phyloP scores from a whole-genome alignment of 139 green algal genomes.

The Chara braunii region DNA sequence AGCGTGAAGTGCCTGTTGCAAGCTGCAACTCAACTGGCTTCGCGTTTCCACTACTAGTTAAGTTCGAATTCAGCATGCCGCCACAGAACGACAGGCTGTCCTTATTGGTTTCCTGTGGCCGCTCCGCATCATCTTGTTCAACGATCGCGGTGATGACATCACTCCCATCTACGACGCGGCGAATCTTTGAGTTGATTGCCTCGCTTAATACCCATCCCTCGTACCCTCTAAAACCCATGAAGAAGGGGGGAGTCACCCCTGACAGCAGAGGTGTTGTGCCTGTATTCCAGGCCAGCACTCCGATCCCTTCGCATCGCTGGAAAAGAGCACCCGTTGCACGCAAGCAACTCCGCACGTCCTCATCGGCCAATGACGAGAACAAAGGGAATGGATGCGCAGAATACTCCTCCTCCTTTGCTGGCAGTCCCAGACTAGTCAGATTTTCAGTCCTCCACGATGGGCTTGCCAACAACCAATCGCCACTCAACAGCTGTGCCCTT shows the following conservation, averaged over 20 bases:
- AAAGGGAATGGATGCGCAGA: no score
- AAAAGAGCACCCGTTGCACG: no score
- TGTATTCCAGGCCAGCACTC: slow-evolving; percentile 9
- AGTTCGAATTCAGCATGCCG: background rate
- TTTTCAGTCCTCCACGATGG: no score
- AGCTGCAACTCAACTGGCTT: no score
- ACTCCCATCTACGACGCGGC: slow-evolving; percentile 17
- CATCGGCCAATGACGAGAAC: no score
- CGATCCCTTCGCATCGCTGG: background rate
- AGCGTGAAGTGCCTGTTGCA: no score
- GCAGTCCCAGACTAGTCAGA: no score
- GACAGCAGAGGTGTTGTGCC: background rate
- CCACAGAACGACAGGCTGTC: background rate
- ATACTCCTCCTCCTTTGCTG: no score
- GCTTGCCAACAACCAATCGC: slow-evolving; percentile 5
- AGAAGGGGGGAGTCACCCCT: slow-evolving; percentile 17
- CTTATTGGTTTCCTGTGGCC: background rate
- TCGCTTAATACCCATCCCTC: slow-evolving; percentile 12
- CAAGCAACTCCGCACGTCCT: no score
- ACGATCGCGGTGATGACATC: slow-evolving; percentile 16
- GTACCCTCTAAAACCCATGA: background rate
- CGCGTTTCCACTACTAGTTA: no score
- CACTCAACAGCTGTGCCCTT: background rate
- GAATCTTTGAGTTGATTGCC: slow-evolving; percentile 10
- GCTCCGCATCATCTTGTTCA: background rate